Evolutionary conservation across 176 grass and related monocot genomes (phyloP).

Genomic region (Musa acuminata): DNA sequence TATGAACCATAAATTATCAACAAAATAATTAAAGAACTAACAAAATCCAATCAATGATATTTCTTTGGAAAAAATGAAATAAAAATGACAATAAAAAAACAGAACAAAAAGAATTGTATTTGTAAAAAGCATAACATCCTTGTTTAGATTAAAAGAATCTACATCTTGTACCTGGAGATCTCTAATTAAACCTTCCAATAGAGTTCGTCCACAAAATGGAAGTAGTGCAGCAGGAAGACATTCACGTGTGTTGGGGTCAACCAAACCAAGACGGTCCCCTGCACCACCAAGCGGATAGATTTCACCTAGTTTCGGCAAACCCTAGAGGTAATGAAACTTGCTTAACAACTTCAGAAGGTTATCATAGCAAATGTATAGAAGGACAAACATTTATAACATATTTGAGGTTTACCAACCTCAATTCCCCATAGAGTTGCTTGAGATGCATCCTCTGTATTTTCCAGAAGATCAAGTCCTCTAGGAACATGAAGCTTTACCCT

Average conservation of each 20-base stretch:
- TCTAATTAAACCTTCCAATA: conserved; percentile 82
- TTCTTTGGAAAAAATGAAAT: no score
- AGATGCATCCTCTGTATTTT: conserved; percentile 71
- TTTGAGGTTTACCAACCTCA: conserved; percentile 43
- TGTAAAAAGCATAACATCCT: no score
- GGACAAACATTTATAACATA: neutral
- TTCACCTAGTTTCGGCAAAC: conserved; percentile 93
- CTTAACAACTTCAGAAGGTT: conserved; percentile 15
- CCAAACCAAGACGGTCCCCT: conserved; percentile 86
- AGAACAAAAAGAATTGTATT: no score
- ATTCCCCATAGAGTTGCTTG: conserved; percentile 94
- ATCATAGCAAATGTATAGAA: neutral
- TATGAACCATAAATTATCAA: no score
- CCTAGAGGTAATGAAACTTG: conserved; percentile 58
- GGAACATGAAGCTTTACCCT: conserved; percentile 75
- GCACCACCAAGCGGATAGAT: conserved; percentile 99
- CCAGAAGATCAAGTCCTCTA: conserved; percentile 67
- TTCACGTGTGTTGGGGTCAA: conserved; percentile 63
- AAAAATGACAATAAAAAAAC: no score
- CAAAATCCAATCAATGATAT: no score
- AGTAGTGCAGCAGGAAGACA: conserved; percentile 92
- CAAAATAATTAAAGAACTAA: no score
- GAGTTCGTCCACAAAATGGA: conserved; percentile 74
- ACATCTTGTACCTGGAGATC: conserved; percentile 68
- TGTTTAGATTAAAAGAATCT: neutral